A percentile compares a stretch with the other conserved stretches of the same genome.
Evolutionary conservation across 768 basidiomycete genomes (phyloP).

Genomic region (Phlebiopsis flavidoalba): DNA sequence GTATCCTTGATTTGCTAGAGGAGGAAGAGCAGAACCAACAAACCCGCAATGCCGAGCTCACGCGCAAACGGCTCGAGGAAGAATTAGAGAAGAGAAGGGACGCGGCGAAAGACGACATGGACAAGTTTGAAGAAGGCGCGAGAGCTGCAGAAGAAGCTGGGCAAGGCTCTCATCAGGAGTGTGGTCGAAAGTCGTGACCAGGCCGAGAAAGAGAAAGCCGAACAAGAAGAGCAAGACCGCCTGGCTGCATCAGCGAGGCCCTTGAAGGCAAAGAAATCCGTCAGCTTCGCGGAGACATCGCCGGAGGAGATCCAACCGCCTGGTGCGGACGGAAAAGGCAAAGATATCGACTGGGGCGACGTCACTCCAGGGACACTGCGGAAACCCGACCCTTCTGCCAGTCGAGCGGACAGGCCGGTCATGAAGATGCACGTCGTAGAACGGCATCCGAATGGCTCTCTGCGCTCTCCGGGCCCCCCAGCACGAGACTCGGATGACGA

Average conservation of each 20-base stretch:
- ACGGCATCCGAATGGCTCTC: slow-evolving; percentile 37
- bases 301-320: slow-evolving; percentile 22
- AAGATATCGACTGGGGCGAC: slow-evolving; percentile 44
- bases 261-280: slow-evolving; percentile 51
- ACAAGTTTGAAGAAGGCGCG: slow-evolving; percentile 32
- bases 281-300: slow-evolving; percentile 52
- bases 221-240: slow-evolving; percentile 25
- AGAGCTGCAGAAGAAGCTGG: slow-evolving; percentile 76
- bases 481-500: slow-evolving; percentile 66
- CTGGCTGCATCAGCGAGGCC: slow-evolving; percentile 23
- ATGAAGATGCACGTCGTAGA: slow-evolving; percentile 73
- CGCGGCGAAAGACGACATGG: slow-evolving; percentile 37
- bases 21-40: slow-evolving; percentile 57
- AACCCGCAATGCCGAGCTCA: slow-evolving; percentile 33
- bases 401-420: slow-evolving; percentile 35
- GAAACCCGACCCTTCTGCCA: slow-evolving; percentile 29
- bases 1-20: slow-evolving; percentile 64
- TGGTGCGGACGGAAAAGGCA: slow-evolving; percentile 13
- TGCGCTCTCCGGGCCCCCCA: slow-evolving; percentile 17
- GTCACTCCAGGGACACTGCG: slow-evolving; percentile 45
- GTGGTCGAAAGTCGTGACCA: slow-evolving; percentile 36
- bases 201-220: slow-evolving; percentile 30
- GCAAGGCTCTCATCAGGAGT: slow-evolving; percentile 53
- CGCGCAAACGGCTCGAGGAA: slow-evolving; percentile 39
- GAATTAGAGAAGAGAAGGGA: slow-evolving; percentile 47